A percentile compares a stretch with the other conserved stretches of the same genome.
These are phyloP conservation scores for Myochromella boudieri DNA, from an alignment of 768 basidiomycete species.

Conservation along the genomic window DNA sequence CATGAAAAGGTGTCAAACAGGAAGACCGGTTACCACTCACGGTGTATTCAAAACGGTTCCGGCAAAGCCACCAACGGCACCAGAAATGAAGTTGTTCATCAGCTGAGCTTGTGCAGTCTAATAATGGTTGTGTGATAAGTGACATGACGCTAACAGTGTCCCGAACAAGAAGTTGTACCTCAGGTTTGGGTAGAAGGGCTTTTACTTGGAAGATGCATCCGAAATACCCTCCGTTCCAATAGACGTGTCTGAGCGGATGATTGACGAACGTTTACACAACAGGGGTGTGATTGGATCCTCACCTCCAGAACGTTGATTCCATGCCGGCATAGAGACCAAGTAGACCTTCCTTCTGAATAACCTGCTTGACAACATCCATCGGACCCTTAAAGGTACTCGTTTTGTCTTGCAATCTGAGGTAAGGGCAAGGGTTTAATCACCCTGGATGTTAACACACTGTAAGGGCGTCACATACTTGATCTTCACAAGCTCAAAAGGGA, in stretches of 20 bases:
- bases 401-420: conserved; percentile 84
- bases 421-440: neutral
- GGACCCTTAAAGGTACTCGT: conserved; percentile 88
- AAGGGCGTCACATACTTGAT: conserved; percentile 53
- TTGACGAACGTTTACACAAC: neutral
- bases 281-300: conserved; percentile 11
- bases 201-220: conserved; percentile 88
- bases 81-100: conserved; percentile 91
- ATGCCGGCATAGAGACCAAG: conserved; percentile 91
- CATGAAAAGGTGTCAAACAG: neutral
- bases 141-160: neutral
- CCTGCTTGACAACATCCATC: conserved; percentile 83
- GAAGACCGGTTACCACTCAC: conserved; percentile 36
- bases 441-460: neutral
- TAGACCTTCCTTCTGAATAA: conserved; percentile 74
- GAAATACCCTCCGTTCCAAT: conserved; percentile 98
- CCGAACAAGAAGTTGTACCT: conserved; percentile 42
- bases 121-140: neutral
- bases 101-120: conserved; percentile 70
- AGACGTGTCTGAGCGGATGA: conserved; percentile 58
- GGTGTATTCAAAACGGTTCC: conserved; percentile 94
- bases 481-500: conserved; percentile 95
- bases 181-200: conserved; percentile 76
- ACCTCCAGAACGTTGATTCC: conserved; percentile 99
- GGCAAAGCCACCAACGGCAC: conserved; percentile 84